A percentile compares a stretch with the other conserved stretches of the same genome.
phyloP scores from a whole-genome alignment of 257 asterid species.

The Sherardia arvensis region DNA sequence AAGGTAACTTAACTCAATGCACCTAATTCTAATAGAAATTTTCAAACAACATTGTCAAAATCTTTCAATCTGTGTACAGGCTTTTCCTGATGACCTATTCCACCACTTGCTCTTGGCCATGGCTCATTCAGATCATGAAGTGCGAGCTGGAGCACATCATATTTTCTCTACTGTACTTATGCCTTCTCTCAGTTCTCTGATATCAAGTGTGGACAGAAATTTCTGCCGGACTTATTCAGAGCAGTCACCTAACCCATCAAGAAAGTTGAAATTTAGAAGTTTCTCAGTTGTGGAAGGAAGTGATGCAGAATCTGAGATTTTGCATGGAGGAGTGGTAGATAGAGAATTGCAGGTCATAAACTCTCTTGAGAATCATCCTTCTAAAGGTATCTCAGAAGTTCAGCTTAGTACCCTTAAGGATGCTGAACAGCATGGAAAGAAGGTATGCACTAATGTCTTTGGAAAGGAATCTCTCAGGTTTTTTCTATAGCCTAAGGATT shows the following conservation, averaged over 20 bases:
- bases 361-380: constrained; percentile 13
- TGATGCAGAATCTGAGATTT: constrained; percentile 9
- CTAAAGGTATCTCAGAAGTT: constrained; percentile 12
- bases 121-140: constrained; percentile 42
- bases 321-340: constrained; percentile 17
- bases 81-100: constrained; percentile 43
- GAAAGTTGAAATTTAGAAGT: constrained; percentile 23
- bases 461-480: neutral
- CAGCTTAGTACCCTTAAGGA: constrained; percentile 25
- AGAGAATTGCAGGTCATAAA: constrained; percentile 17
- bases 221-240: constrained; percentile 15
- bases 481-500: neutral
- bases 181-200: constrained; percentile 29
- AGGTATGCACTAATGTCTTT: constrained; percentile 13
- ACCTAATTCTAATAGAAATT: neutral
- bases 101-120: constrained; percentile 44
- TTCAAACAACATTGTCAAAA: neutral
- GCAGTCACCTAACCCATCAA: constrained; percentile 18
- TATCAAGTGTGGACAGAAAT: constrained; percentile 19
- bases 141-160: constrained; percentile 37
- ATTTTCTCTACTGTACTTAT: constrained; percentile 39
- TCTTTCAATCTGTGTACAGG: constrained; percentile 22
- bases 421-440: constrained; percentile 14
- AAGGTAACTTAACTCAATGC: constrained; percentile 17
- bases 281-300: constrained; percentile 22